phyloP scores from a whole-genome alignment of 495 filamentous ascomycete genomes.

The Parmelia sp. region DNA sequence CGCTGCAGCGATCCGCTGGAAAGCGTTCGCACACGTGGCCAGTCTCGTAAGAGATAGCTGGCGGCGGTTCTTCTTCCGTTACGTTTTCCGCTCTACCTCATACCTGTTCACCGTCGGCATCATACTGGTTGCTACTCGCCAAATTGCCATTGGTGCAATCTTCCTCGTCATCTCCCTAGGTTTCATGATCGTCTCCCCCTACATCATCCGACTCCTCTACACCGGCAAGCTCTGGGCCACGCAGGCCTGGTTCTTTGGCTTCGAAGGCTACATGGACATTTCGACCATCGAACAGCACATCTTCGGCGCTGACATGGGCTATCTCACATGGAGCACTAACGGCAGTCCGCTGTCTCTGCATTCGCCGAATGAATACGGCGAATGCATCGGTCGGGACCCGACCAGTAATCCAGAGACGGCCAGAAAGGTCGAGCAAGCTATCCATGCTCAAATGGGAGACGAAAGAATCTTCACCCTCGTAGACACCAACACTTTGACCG shows the following conservation, averaged over 20 bases:
- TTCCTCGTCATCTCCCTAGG: not conserved
- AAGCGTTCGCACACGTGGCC: slow-evolving; percentile 29
- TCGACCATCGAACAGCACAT: slow-evolving; percentile 29
- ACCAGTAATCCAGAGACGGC: not conserved
- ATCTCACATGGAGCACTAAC: slow-evolving; percentile 28
- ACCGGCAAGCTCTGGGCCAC: slow-evolving; percentile 25
- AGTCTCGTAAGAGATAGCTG: not conserved
- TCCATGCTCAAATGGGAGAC: not conserved
- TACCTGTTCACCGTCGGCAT: not conserved
- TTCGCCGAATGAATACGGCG: not conserved
- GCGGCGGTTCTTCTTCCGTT: not conserved
- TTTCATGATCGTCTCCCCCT: slow-evolving; percentile 6
- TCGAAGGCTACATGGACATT: slow-evolving; percentile 33
- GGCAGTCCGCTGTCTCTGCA: slow-evolving; percentile 22
- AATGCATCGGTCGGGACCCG: not conserved
- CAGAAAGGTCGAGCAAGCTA: not conserved
- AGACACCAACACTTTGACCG: slow-evolving; percentile 35
- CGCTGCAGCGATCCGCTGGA: slow-evolving; percentile 34
- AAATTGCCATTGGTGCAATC: not conserved
- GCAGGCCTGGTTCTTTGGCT: slow-evolving; percentile 35
- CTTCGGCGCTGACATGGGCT: slow-evolving; percentile 26
- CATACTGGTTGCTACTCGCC: not conserved
- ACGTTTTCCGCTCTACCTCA: not conserved
- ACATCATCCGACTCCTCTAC: slow-evolving; percentile 20
- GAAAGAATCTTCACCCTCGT: slow-evolving; percentile 33